phyloP scores from a whole-genome alignment of 2,329 filamentous ascomycete species.

The Fusarium sp. region DNA sequence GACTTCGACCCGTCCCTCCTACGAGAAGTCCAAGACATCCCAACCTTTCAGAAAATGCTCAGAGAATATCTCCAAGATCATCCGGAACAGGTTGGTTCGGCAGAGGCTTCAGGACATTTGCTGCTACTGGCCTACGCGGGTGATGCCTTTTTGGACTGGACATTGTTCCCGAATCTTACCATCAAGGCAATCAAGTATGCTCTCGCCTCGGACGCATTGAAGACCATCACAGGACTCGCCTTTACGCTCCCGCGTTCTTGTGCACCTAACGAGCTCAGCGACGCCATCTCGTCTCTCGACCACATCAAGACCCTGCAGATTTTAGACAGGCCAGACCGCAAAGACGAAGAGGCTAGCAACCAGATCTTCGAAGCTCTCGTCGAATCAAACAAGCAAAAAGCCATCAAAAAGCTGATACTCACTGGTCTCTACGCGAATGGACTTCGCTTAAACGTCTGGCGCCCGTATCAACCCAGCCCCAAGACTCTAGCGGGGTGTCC shows the following conservation, averaged over 20 bases:
- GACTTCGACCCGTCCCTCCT: slow-evolving; percentile 7
- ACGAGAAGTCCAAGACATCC: not conserved
- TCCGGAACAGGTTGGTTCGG: not conserved
- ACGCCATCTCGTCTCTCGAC: slow-evolving; percentile 7
- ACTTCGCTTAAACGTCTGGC: slow-evolving; percentile 9
- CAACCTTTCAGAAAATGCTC: not conserved
- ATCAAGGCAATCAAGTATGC: not conserved
- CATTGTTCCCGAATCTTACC: slow-evolving; percentile 1
- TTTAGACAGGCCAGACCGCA: not conserved
- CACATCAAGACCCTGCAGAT: slow-evolving; percentile 14
- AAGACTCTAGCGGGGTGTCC: slow-evolving; percentile 1
- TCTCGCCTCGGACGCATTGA: slow-evolving; percentile 2
- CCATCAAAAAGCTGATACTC: slow-evolving; percentile 15
- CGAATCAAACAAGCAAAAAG: not conserved
- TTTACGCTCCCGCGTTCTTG: not conserved
- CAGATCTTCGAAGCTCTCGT: slow-evolving; percentile 6
- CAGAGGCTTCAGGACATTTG: not conserved
- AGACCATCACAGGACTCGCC: not conserved
- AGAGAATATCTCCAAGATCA: not conserved
- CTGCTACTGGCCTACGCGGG: slow-evolving; percentile 7
- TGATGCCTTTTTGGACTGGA: slow-evolving; percentile 7
- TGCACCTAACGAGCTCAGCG: not conserved
- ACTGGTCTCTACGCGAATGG: slow-evolving; percentile 13
- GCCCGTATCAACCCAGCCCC: not conserved
- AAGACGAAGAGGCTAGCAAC: not conserved